Conservation (phyloP, 225 moss, liverwort and hornwort genomes). For the Thuidium tamariscinum region DNA sequence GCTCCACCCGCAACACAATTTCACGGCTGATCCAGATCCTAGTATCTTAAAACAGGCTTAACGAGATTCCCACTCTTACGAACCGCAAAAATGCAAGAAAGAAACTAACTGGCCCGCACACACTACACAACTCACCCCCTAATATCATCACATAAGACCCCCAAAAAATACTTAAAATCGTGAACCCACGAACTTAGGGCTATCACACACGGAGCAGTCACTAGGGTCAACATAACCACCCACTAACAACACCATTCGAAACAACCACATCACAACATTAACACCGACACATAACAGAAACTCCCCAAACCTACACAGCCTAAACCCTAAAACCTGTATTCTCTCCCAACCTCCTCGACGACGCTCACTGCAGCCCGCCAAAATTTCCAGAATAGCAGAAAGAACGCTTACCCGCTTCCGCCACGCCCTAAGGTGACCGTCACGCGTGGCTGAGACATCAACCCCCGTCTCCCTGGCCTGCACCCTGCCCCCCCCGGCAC, state of each 20-base stretch:
- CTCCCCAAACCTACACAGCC: neutral
- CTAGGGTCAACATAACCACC: neutral
- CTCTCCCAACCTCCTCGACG: neutral
- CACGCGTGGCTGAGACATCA: conserved; percentile 91
- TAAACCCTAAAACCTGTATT: conserved; percentile 13
- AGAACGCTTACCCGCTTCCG: conserved; percentile 46
- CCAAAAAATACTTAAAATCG: neutral
- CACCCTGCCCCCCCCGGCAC: neutral
- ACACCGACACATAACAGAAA: neutral
- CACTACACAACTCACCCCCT: neutral
- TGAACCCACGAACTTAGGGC: neutral
- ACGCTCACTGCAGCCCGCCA: neutral
- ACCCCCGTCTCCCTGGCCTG: conserved; percentile 19
- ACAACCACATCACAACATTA: neutral
- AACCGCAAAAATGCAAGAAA: neutral
- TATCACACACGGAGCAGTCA: neutral
- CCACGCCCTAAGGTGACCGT: conserved; percentile 73
- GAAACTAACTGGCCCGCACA: neutral
- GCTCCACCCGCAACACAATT: neutral
- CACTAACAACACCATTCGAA: neutral
- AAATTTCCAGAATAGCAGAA: neutral
- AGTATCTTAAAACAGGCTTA: neutral
- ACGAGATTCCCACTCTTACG: neutral
- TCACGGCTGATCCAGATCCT: neutral
- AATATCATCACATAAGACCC: neutral